These are phyloP conservation scores for Boletus vermiculosoides DNA, from an alignment of 768 basidiomycete genomes.

Conservation along the genomic window DNA sequence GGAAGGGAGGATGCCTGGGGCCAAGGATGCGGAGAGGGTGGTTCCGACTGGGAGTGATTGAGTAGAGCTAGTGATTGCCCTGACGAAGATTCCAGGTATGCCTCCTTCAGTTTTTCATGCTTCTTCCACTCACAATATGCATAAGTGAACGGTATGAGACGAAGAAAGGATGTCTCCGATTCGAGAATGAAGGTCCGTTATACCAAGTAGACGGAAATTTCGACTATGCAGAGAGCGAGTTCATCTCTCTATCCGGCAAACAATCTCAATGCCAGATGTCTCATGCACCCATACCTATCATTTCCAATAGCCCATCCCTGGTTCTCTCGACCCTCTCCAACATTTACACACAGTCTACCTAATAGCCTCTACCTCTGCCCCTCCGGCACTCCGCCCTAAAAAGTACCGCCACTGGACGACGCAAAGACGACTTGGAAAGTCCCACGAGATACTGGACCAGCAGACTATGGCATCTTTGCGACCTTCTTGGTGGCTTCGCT, in stretches of 20 bases:
- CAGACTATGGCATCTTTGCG: conserved; percentile 66
- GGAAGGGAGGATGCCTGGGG: conserved; percentile 65
- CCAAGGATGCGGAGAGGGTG: conserved; percentile 68
- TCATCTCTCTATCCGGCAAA: background rate
- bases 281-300: conserved; percentile 26
- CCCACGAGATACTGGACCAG: conserved; percentile 18
- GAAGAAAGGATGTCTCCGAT: conserved; percentile 32
- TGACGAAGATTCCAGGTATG: conserved; percentile 71
- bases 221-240: conserved; percentile 67
- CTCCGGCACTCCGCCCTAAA: conserved; percentile 2
- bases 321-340: conserved; percentile 16
- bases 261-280: conserved; percentile 1
- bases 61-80: conserved; percentile 33
- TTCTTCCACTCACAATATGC: background rate
- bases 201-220: conserved; percentile 72
- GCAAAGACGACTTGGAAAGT: conserved; percentile 28
- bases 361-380: background rate
- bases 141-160: no score
- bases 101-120: background rate
- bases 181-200: no score
- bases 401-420: conserved; percentile 62
- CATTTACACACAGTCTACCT: background rate
- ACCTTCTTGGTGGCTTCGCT: conserved; percentile 43
- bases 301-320: conserved; percentile 16
- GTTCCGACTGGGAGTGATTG: conserved; percentile 67